Evolutionary conservation across 495 filamentous ascomycete species (phyloP), one percentile per base, ranked within the genome.

Genomic region (Penicillium lividum): DNA sequence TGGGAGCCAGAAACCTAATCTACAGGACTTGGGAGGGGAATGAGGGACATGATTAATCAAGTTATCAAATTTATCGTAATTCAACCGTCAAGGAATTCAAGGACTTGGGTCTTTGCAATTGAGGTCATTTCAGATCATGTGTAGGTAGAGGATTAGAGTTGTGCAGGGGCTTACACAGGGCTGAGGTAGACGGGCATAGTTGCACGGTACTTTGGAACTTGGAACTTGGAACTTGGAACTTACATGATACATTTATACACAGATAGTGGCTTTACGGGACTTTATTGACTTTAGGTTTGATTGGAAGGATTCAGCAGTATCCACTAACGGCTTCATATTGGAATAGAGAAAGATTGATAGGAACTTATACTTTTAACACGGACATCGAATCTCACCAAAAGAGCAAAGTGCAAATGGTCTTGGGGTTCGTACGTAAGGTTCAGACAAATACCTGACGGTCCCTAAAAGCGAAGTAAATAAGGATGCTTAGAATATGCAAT

Each of bases 121-220:
- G 4, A 16, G 38, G 38, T 16, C 38, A 33, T 33, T 51, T 9
- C 29, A 51, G 28, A 31, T 28, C 22, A 33, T 16, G 33, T 36
- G 34, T 33, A n/a, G 4, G 38, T 4, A 40, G 38, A 40, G 18
- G 18, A 8, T 42, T 42, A 38, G 25, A 36, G 36, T 53, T 53
- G 51, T 53, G 36, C 51, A 53, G 51, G 51, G 27, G 7, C 43
- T 44, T 53, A 52, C 50, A 52, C 50, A 47, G 44, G 22, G 8
- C 18, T 47, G 44, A 18, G 13, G 27, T 47, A 40, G 38, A 16
- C 44, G 18, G 44, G 8, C 8, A 3, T 47, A 11, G 18, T 47
- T 47, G 22, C 11, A 25, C 44, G 7, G 22, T 33, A 16, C 15
- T 16, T 16, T 16, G 33, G 3, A 10, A 36, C 33, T 9, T 22